These are phyloP conservation scores for Monosporascus sp. DNA, from an alignment of 2,329 filamentous ascomycete genomes.

Conservation along the genomic window DNA sequence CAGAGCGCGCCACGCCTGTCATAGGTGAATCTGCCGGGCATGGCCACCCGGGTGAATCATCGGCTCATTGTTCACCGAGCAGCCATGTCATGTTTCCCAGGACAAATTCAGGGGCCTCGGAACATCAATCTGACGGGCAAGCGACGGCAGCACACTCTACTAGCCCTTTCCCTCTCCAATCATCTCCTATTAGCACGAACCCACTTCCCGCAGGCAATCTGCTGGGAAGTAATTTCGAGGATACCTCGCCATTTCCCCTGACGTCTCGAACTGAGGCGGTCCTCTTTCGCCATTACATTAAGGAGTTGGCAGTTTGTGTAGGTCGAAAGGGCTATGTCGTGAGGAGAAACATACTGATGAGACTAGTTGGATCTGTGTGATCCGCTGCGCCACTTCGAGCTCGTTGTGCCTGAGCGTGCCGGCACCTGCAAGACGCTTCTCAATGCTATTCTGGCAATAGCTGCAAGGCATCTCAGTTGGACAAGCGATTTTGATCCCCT, in stretches of 20 bases:
- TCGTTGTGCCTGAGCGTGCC: conserved; percentile 48
- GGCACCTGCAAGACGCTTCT: conserved; percentile 45
- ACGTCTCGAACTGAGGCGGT: conserved; percentile 26
- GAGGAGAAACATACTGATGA: conserved; percentile 6
- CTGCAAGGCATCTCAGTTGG: conserved; percentile 49
- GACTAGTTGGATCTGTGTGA: conserved; percentile 27
- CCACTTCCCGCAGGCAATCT: conserved; percentile 7
- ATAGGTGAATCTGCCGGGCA: background rate
- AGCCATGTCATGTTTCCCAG: conserved; percentile 1
- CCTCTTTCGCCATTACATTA: conserved; percentile 31
- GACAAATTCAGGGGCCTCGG: background rate
- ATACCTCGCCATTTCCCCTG: conserved; percentile 22
- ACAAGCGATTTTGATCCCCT: conserved; percentile 42
- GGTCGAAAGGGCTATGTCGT: conserved; percentile 6
- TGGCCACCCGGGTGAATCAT: background rate
- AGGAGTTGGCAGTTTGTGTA: conserved; percentile 30
- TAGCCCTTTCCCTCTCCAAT: conserved; percentile 6
- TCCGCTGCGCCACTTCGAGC: conserved; percentile 42
- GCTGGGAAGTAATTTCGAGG: conserved; percentile 12
- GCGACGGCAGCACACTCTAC: conserved; percentile 3
- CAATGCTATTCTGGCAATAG: conserved; percentile 52
- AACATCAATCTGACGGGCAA: conserved; percentile 3
- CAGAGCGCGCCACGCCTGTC: background rate
- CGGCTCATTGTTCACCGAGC: conserved; percentile 2
- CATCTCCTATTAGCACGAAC: conserved; percentile 1